These are phyloP conservation scores for Penicillium simplicissimum DNA, from an alignment of 495 filamentous ascomycete species.

Conservation along the genomic window DNA sequence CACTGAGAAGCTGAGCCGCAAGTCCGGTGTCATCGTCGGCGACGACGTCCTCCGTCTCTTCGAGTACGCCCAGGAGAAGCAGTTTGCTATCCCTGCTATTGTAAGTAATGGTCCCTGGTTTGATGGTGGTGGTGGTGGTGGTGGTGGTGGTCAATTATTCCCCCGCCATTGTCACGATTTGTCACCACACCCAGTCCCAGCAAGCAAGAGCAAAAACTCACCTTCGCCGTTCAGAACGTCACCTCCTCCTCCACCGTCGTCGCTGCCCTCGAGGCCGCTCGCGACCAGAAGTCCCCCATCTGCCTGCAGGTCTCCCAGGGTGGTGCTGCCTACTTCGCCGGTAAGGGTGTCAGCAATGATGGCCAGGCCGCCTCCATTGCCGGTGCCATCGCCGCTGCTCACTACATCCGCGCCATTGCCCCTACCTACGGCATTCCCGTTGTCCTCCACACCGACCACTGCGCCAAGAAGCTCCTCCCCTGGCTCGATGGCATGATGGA, in stretches of 20 bases:
- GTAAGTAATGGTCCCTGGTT: conserved; percentile 49
- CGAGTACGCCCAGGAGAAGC: conserved; percentile 77
- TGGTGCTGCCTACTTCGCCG: conserved; percentile 91
- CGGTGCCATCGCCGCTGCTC: conserved; percentile 83
- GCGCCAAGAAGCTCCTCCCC: conserved; percentile 89
- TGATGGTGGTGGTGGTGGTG: not conserved
- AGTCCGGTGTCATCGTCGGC: conserved; percentile 83
- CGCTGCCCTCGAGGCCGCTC: conserved; percentile 87
- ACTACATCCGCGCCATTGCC: conserved; percentile 90
- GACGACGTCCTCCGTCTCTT: conserved; percentile 81
- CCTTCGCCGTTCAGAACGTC: conserved; percentile 59
- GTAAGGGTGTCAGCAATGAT: conserved; percentile 83
- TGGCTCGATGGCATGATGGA: conserved; percentile 97
- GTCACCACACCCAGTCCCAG: not conserved
- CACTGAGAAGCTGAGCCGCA: conserved; percentile 67
- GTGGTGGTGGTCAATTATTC: not conserved
- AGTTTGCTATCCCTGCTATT: conserved; percentile 90
- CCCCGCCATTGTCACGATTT: not conserved
- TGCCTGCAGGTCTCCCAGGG: conserved; percentile 92
- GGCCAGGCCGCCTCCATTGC: conserved; percentile 86
- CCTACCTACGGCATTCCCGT: conserved; percentile 88
- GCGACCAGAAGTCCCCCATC: conserved; percentile 83
- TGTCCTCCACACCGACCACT: conserved; percentile 90
- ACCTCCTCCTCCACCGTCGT: conserved; percentile 90
- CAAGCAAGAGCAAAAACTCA: not conserved